Evolutionary conservation across 2,329 filamentous ascomycete genomes (phyloP), one percentile per base, ranked within the genome.

Genomic region (Hypoxylon sp.): DNA sequence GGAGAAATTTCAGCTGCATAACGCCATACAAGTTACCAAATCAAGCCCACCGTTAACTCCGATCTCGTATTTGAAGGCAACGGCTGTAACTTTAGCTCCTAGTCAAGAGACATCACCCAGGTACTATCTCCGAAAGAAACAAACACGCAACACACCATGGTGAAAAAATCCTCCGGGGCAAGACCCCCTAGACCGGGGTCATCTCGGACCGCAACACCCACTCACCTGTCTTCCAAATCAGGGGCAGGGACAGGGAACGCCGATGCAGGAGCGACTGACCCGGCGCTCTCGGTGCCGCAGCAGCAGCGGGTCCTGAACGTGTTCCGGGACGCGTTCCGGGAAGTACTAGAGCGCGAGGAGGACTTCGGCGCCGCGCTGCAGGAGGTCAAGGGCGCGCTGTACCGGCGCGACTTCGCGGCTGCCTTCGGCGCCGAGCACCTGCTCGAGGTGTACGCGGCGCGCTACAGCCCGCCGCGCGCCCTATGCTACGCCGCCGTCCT

Each of bases 391-490:
- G 82, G 87, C 6, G 91, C 94, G 63, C 81, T 99, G 7, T 98
- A 89, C 73, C 87, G 90, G 56, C 86, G 95, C 26, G 91, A 98
- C 72, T 98, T 98, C 75, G 81, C 81, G 10, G 77, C 80, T 13
- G 94, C 94, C 0, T 99, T 98, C 76, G 87, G 86, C 0, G 81
- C 81, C 41, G 81, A 85, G 52, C 85, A 89, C 40, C 84, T 88
- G 67, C 81, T 97, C 15, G 85, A 89, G 59, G 90, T 89, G 8
- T 99, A 99, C 78, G 91, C 92, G 7, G 85, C 91, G 50, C 80
- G 95, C 67, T 99, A 94, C 93, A 97, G 92, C 74, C 91, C 94
- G 1, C 89, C 90, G 48, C 82, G 95, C 49, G 90, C 92, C 0
- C 77, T 98, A 48, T 91, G 88, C 62, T 98, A 98, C 75, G 79